Percentiles rank a stretch among this genome's conserved stretches.
These are phyloP conservation scores for Lipomyces lipofer DNA, from an alignment of 805 yeast genomes.

Conservation along the genomic window DNA sequence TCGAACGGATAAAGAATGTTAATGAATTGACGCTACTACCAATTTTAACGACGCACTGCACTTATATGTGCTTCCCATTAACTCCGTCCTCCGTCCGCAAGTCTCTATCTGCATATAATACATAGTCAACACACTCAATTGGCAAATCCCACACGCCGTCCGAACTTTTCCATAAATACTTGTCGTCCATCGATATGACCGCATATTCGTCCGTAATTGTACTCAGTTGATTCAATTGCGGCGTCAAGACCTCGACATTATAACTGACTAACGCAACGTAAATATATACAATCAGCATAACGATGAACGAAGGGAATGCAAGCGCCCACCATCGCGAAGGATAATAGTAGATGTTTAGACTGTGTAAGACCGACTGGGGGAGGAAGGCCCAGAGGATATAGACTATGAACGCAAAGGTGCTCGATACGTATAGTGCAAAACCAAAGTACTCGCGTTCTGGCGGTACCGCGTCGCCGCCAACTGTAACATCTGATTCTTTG, in stretches of 20 bases:
- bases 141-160: constrained; percentile 90
- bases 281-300: constrained; percentile 69
- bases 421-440: constrained; percentile 74
- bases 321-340: constrained; percentile 94
- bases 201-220: constrained; percentile 71
- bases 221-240: constrained; percentile 56
- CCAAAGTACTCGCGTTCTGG: constrained; percentile 72
- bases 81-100: not conserved
- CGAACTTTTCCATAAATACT: constrained; percentile 57
- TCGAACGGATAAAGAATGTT: too few species aligned
- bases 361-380: constrained; percentile 59
- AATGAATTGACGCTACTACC: too few species aligned
- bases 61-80: too few species aligned
- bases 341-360: constrained; percentile 61
- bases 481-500: constrained; percentile 41
- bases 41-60: too few species aligned
- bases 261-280: constrained; percentile 71
- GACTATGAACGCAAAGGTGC: constrained; percentile 54
- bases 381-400: constrained; percentile 74
- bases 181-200: constrained; percentile 41
- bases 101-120: constrained; percentile 48
- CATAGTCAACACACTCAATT: constrained; percentile 63
- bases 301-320: constrained; percentile 67
- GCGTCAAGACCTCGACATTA: constrained; percentile 74
- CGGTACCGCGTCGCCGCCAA: constrained; percentile 43